These are phyloP conservation scores for Yamadazyma songkhlaensis DNA, from an alignment of 1,139 yeast genomes.

Conservation along the genomic window DNA sequence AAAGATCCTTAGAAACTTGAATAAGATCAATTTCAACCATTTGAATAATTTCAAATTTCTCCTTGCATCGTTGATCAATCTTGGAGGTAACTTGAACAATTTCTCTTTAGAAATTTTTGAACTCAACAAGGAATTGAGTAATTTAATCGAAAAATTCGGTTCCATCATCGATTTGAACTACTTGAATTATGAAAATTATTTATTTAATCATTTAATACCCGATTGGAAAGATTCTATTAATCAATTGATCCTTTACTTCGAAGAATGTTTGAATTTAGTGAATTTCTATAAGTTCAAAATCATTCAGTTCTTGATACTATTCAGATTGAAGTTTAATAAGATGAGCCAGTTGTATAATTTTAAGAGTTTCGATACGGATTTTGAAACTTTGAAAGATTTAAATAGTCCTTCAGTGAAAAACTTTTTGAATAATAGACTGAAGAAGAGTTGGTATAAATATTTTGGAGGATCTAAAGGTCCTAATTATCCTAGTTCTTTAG, in stretches of 20 bases:
- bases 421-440: conserved; percentile 26
- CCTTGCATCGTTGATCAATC: conserved; percentile 35
- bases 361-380: conserved; percentile 12
- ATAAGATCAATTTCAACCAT: conserved; percentile 27
- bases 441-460: conserved; percentile 42
- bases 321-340: conserved; percentile 40
- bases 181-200: conserved; percentile 39
- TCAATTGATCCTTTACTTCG: conserved; percentile 40
- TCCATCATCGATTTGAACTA: conserved; percentile 44
- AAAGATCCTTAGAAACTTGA: conserved; percentile 30
- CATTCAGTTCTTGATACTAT: conserved; percentile 40
- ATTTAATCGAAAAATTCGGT: conserved; percentile 44
- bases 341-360: conserved; percentile 37
- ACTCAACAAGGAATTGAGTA: conserved; percentile 26
- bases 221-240: conserved; percentile 48
- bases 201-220: conserved; percentile 34
- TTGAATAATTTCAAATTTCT: conserved; percentile 27
- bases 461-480: conserved; percentile 39
- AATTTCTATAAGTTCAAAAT: conserved; percentile 47
- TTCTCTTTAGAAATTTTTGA: conserved; percentile 42
- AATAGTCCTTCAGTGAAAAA: conserved; percentile 42
- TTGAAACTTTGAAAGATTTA: conserved; percentile 30
- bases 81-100: conserved; percentile 48
- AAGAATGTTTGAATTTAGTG: conserved; percentile 36
- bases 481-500: too few relatives aligned